Conservation (phyloP, 1,284 basidiomycete species). For the Coniferiporia sulphurascens region DNA sequence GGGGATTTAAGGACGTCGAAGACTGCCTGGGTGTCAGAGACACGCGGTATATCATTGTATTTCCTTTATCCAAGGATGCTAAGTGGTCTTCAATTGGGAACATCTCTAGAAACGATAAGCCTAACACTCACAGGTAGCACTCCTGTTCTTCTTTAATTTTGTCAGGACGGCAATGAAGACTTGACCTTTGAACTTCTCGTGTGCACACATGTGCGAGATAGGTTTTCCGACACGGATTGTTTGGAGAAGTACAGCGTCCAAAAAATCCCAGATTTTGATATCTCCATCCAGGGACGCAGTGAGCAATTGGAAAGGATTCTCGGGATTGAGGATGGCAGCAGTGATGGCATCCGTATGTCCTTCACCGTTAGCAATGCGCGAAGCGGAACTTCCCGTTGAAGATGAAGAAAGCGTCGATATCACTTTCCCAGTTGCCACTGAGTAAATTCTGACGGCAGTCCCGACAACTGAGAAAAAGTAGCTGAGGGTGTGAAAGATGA, state of each 20-base stretch:
- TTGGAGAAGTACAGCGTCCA: conserved; percentile 79
- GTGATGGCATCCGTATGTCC: conserved; percentile 62
- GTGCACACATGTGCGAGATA: conserved; percentile 68
- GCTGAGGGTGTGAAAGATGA: conserved; percentile 36
- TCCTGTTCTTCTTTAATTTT: conserved; percentile 36
- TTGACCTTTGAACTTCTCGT: conserved; percentile 59
- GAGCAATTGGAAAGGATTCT: conserved; percentile 87
- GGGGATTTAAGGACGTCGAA: conserved; percentile 39
- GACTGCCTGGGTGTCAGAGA: conserved; percentile 49
- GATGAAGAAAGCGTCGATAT: conserved; percentile 68
- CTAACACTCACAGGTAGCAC: conserved; percentile 13
- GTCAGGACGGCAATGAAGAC: conserved; percentile 61
- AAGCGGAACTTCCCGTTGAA: conserved; percentile 33
- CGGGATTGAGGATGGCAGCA: conserved; percentile 74
- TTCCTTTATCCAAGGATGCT: conserved; percentile 36
- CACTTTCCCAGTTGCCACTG: conserved; percentile 67
- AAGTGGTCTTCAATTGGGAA: conserved; percentile 6
- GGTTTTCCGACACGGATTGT: conserved; percentile 68
- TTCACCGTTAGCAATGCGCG: conserved; percentile 31
- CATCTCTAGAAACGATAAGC: conserved; percentile 17
- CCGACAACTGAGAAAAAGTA: conserved; percentile 85
- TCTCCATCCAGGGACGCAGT: conserved; percentile 82
- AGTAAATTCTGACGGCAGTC: conserved; percentile 77
- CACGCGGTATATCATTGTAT: conserved; percentile 53
- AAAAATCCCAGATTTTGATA: conserved; percentile 90